A percentile compares a stretch with the other conserved stretches of the same genome.
Evolutionary conservation across 495 filamentous ascomycete genomes (phyloP).

Genomic region (Glutinoglossum americanum): DNA sequence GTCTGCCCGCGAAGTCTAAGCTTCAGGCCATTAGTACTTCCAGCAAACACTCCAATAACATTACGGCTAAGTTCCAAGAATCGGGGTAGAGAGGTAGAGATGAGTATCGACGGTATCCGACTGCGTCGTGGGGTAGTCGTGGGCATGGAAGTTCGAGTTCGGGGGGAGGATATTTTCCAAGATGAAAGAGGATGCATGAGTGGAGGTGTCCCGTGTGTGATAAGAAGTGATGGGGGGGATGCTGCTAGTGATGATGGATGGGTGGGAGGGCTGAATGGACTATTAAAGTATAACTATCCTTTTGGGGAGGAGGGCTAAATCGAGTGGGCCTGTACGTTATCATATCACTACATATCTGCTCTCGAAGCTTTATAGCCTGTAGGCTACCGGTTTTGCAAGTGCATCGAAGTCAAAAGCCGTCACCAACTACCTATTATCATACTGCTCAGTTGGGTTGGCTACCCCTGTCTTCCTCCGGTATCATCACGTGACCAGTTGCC

Average conservation of each 20-base stretch:
- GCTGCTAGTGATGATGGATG: conserved; percentile 50
- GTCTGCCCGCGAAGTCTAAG: conserved; percentile 83
- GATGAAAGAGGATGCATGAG: conserved; percentile 40
- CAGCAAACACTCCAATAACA: conserved; percentile 64
- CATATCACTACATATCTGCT: not conserved
- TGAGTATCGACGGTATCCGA: conserved; percentile 72
- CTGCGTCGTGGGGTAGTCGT: conserved; percentile 43
- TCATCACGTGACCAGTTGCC: not conserved
- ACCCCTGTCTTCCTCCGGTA: too few relatives aligned
- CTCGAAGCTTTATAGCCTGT: not conserved
- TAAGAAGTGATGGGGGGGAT: conserved; percentile 20
- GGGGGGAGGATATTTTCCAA: conserved; percentile 39
- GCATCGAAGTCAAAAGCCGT: too few relatives aligned
- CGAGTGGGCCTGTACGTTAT: not conserved
- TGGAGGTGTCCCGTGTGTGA: conserved; percentile 36
- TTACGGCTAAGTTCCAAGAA: conserved; percentile 66
- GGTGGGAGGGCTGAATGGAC: conserved; percentile 85
- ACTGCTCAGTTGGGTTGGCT: too few relatives aligned
- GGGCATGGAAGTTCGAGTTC: conserved; percentile 75
- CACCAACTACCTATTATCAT: too few relatives aligned
- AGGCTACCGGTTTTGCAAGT: not conserved
- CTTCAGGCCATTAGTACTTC: conserved; percentile 79
- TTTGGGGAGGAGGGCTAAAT: conserved; percentile 47
- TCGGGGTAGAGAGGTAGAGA: conserved; percentile 61
- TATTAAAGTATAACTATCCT: conserved; percentile 95